Base-by-base conservation (phyloP, 345 rosid genomes). In the Linum lewisii region DNA sequence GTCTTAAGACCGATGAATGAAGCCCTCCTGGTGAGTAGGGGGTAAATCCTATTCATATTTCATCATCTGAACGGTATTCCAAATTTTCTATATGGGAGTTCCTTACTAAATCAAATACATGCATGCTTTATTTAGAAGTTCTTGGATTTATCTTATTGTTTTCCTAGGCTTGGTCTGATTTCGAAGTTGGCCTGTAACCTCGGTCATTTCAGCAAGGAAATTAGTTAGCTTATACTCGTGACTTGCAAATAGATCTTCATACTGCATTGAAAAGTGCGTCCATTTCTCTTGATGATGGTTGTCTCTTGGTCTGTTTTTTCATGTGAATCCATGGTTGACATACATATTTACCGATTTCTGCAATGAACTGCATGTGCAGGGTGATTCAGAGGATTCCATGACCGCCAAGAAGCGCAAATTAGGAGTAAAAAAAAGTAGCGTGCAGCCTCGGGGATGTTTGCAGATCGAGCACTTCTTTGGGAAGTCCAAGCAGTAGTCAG, bases 391-490 rank as follows among this genome's bases (percentile, higher is more conserved):
- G 60, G 78, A 59, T 60, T 66, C 73, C 24, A 68, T 63, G 51
- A 44, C 70, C 62, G 75, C 79, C 15, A 93, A 89, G 84, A 89
- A 83, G 75, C 65, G 66, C 59, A 87, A 82, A 71, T 34, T 25
- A 64, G 88, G 76, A 55, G 69, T 67, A 19, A 87, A 76, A 76
- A 38, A 84, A 45, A 75, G 68, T 65, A 68, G 64, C 60, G 42
- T 65, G 45, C 88, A 74, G 29, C 75, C 97, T 47, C 79, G 78
- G 68, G 90, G 91, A 11, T 71, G 82, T 79, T 72, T 86, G 61
- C 86, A 86, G 67, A 87, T 93, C 21, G 96, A 93, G 65, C 95
- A 93, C 72, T 93, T 84, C 69, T 89, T 93, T 69, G 87, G 87
- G 15, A 87, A 69, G 79, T 65, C 74, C 54, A 65, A 56, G 58